A percentile compares a stretch with the other conserved stretches of the same genome.
Evolutionary conservation across 805 yeast genomes (phyloP).

Genomic region (Yamadazyma akitaensis): DNA sequence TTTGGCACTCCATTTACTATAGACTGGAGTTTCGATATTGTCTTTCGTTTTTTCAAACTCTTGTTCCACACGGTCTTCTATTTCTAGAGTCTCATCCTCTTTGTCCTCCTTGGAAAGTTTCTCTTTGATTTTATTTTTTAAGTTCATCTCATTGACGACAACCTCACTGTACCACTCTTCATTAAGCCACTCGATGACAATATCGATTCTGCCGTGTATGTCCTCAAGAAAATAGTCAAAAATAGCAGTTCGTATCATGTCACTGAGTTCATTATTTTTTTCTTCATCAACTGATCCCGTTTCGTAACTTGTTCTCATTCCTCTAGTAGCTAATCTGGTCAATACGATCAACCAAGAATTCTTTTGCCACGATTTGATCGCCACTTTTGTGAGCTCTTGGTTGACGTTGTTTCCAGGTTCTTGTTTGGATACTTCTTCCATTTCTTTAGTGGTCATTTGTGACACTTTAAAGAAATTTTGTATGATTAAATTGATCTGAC

Average conservation of each 20-base stretch:
- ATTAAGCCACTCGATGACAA: constrained; percentile 86
- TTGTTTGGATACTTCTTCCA: constrained; percentile 16
- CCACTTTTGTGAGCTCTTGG: constrained; percentile 56
- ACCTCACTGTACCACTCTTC: constrained; percentile 86
- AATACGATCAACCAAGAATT: constrained; percentile 77
- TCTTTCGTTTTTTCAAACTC: constrained; percentile 15
- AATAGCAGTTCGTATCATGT: constrained; percentile 64
- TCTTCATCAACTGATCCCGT: constrained; percentile 21
- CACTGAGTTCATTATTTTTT: constrained; percentile 44
- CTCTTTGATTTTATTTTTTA: constrained; percentile 18
- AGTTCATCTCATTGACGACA: constrained; percentile 33
- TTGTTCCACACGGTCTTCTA: constrained; percentile 18
- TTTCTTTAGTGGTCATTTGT: constrained; percentile 21
- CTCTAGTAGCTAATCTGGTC: constrained; percentile 80
- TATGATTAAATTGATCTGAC: constrained; percentile 55
- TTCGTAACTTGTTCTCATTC: constrained; percentile 38
- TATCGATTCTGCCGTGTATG: constrained; percentile 66
- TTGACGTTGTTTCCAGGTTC: constrained; percentile 16
- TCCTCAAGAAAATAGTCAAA: constrained; percentile 71
- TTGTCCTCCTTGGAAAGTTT: constrained; percentile 19
- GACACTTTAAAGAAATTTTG: constrained; percentile 55
- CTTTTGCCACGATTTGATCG: constrained; percentile 49
- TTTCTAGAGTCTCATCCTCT: constrained; percentile 18
- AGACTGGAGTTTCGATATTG: constrained; percentile 42
- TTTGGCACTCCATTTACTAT: constrained; percentile 65